Evolutionary conservation across 1,284 basidiomycete species (phyloP).

Genomic region (Rhodotorula mucilaginosa): DNA sequence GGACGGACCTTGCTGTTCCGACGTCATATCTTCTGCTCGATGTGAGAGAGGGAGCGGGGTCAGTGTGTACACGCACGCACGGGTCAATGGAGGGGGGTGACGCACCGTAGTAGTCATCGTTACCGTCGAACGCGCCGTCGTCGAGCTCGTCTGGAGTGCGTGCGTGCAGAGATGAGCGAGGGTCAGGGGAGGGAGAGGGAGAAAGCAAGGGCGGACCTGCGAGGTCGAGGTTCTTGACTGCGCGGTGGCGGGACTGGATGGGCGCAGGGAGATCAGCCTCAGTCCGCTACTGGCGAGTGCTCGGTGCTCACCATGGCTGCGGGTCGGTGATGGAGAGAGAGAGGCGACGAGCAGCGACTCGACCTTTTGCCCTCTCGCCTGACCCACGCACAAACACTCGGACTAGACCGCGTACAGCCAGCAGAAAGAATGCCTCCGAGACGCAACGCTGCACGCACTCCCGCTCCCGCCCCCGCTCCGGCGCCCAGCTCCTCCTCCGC

Average conservation of each 20-base stretch:
- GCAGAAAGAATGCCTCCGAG: constrained; percentile 17
- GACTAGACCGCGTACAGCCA: too few species aligned
- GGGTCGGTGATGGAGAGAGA: neutral
- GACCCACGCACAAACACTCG: neutral
- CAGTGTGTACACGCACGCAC: neutral
- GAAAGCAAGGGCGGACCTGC: constrained; percentile 59
- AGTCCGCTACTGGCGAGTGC: too few species aligned
- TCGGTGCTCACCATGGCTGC: neutral
- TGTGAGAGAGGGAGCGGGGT: neutral
- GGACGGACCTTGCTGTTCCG: constrained; percentile 55
- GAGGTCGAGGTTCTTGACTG: constrained; percentile 83
- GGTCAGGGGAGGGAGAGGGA: constrained; percentile 9
- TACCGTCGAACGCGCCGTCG: constrained; percentile 56
- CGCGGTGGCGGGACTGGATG: constrained; percentile 61
- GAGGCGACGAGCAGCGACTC: neutral
- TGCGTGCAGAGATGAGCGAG: neutral
- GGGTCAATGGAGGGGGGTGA: neutral
- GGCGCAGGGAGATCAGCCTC: neutral
- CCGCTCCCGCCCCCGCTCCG: neutral
- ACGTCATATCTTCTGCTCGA: constrained; percentile 53
- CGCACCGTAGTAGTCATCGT: constrained; percentile 31
- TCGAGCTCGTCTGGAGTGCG: constrained; percentile 65
- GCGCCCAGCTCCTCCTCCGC: neutral
- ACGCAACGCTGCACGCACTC: constrained; percentile 17
- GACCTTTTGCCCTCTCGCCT: neutral